Percentiles rank a stretch among this genome's conserved stretches.
These are phyloP conservation scores for Suillus lakei DNA, from an alignment of 768 basidiomycete species.

Conservation along the genomic window DNA sequence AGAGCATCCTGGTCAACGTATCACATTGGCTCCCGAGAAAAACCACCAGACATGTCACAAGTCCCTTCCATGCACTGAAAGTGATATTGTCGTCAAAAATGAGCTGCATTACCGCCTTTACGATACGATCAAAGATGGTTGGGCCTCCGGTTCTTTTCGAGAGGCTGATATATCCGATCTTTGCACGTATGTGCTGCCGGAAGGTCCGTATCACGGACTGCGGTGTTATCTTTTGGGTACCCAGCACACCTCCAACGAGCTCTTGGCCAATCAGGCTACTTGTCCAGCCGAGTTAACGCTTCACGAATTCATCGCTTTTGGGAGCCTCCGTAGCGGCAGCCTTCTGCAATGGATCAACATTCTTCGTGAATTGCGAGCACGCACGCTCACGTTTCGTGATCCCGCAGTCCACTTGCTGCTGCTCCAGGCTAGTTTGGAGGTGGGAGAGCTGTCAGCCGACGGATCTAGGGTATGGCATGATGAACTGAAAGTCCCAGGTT, in stretches of 20 bases:
- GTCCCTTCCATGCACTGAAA: constrained; percentile 20
- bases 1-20: constrained; percentile 22
- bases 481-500: constrained; percentile 35
- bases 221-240: constrained; percentile 42
- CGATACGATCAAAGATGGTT: constrained; percentile 19
- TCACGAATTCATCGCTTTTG: constrained; percentile 48
- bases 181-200: constrained; percentile 38
- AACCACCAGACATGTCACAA: no score
- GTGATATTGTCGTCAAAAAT: constrained; percentile 25
- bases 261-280: constrained; percentile 44
- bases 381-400: constrained; percentile 37
- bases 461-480: constrained; percentile 40
- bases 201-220: constrained; percentile 38
- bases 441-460: constrained; percentile 29
- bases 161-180: constrained; percentile 12
- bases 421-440: constrained; percentile 45
- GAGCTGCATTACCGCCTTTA: constrained; percentile 33
- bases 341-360: constrained; percentile 54
- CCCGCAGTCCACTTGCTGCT: constrained; percentile 45
- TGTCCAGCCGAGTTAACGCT: constrained; percentile 42
- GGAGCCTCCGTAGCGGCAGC: constrained; percentile 43
- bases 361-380: constrained; percentile 40
- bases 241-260: constrained; percentile 44
- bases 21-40: constrained; percentile 45
- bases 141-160: constrained; percentile 20